phyloP scores from a whole-genome alignment of 2,329 filamentous ascomycete species.

The Rasamsonia emersonii region DNA sequence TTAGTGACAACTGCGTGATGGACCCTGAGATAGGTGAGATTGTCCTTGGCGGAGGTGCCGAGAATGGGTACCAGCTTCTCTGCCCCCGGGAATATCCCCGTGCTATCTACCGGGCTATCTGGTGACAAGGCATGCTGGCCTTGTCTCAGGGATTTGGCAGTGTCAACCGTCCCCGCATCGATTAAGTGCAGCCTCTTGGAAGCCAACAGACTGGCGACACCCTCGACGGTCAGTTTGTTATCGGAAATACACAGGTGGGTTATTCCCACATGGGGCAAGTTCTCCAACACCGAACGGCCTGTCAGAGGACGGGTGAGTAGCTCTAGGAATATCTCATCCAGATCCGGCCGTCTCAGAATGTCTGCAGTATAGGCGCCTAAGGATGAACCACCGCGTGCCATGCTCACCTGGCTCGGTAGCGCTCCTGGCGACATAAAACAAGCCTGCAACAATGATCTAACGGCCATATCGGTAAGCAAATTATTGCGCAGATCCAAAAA shows the following conservation, averaged over 20 bases:
- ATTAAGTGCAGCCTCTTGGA: constrained; percentile 46
- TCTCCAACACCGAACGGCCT: constrained; percentile 47
- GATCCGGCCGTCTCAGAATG: constrained; percentile 19
- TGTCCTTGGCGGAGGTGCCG: constrained; percentile 37
- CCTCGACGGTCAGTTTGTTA: constrained; percentile 49
- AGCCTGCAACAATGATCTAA: constrained; percentile 43
- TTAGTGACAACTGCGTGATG: constrained; percentile 48
- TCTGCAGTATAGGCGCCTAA: constrained; percentile 8
- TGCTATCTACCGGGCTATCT: constrained; percentile 7
- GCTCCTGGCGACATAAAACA: constrained; percentile 34
- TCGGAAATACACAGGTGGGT: constrained; percentile 53
- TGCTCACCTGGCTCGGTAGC: constrained; percentile 1
- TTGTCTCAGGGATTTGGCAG: constrained; percentile 18
- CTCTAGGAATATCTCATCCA: constrained; percentile 43
- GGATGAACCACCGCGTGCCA: constrained; percentile 7
- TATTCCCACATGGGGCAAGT: constrained; percentile 46
- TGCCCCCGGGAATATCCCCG: constrained; percentile 36
- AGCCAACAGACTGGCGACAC: constrained; percentile 44
- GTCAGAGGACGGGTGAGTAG: constrained; percentile 43
- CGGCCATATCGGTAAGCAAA: constrained; percentile 46
- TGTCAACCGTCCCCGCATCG: constrained; percentile 45
- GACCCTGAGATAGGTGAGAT: constrained; percentile 46
- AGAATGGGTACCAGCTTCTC: constrained; percentile 48
- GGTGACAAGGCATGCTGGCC: constrained; percentile 8
- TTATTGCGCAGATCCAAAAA: constrained; percentile 52